Conservation (phyloP, 2,329 filamentous ascomycete genomes). For the Fusarium domesticum region DNA sequence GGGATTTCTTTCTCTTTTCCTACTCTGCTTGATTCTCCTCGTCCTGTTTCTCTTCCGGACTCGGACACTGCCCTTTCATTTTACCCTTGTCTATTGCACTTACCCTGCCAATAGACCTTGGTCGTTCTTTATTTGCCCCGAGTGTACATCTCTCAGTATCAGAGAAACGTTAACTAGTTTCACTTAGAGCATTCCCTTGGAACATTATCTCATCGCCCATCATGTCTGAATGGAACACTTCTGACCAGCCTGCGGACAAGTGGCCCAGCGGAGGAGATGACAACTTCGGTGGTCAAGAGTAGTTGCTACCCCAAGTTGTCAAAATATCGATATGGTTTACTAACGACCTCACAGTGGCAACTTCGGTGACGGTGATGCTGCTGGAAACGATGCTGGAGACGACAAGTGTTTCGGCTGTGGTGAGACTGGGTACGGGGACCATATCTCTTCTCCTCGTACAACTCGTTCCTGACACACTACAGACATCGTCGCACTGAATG, state of each 20-base stretch:
- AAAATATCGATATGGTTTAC: too few relatives aligned
- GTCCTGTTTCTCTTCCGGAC: too few relatives aligned
- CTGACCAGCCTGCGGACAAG: not conserved
- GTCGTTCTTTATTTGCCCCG: too few relatives aligned
- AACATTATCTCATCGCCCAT: not conserved
- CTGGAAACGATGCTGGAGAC: not conserved
- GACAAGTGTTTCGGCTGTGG: not conserved
- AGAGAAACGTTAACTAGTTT: too few relatives aligned
- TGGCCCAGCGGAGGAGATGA: not conserved
- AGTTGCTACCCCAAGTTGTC: too few relatives aligned
- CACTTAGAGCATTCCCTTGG: not conserved
- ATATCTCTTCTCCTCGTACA: not conserved
- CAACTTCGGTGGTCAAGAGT: not conserved
- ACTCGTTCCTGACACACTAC: not conserved
- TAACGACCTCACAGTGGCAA: not conserved
- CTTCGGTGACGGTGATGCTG: not conserved
- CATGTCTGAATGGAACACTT: not conserved
- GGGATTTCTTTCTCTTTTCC: too few relatives aligned
- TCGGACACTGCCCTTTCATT: too few relatives aligned
- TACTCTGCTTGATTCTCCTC: too few relatives aligned
- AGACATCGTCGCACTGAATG: constrained; percentile 38
- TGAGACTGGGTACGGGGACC: not conserved
- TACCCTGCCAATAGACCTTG: too few relatives aligned
- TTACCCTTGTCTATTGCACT: too few relatives aligned
- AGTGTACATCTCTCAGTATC: too few relatives aligned